Conservation (phyloP, 169 alveolate species). For the Eimeria acervulina region DNA sequence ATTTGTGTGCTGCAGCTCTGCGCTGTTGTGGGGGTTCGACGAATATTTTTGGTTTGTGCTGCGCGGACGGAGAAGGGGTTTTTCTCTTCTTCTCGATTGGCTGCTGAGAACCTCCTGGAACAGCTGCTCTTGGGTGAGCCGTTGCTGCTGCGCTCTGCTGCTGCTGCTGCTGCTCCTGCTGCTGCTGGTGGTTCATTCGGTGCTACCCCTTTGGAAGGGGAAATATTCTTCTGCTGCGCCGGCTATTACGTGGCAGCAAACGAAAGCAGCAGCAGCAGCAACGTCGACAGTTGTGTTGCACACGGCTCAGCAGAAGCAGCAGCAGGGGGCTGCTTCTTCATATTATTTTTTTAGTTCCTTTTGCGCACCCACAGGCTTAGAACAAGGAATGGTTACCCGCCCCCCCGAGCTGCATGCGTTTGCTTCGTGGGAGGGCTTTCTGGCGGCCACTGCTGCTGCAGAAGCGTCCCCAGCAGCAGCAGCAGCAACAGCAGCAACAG, state of each 20-base stretch:
- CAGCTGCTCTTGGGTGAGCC: constrained; percentile 65
- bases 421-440: constrained; percentile 71
- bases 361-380: constrained; percentile 57
- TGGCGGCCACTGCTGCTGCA: constrained; percentile 20
- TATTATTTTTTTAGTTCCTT: background rate
- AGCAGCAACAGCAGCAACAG: constrained; percentile 59
- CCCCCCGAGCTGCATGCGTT: constrained; percentile 76
- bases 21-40: constrained; percentile 68
- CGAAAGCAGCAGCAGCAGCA: background rate
- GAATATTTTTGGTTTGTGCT: constrained; percentile 56
- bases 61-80: constrained; percentile 73
- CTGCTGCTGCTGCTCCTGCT: background rate
- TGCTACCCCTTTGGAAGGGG: background rate
- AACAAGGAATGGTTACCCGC: constrained; percentile 68
- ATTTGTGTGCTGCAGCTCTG: constrained; percentile 50
- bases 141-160: background rate
- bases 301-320: constrained; percentile 24
- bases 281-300: background rate
- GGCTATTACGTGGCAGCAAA: background rate
- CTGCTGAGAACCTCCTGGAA: constrained; percentile 60
- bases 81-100: constrained; percentile 60
- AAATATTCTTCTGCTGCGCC: background rate
- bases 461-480: background rate
- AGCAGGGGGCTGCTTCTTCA: background rate
- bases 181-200: background rate